A percentile compares a stretch with the other conserved stretches of the same genome.
Evolutionary conservation across 306 rosid species (phyloP).

Genomic region (Oxytropis ochrocephala): DNA sequence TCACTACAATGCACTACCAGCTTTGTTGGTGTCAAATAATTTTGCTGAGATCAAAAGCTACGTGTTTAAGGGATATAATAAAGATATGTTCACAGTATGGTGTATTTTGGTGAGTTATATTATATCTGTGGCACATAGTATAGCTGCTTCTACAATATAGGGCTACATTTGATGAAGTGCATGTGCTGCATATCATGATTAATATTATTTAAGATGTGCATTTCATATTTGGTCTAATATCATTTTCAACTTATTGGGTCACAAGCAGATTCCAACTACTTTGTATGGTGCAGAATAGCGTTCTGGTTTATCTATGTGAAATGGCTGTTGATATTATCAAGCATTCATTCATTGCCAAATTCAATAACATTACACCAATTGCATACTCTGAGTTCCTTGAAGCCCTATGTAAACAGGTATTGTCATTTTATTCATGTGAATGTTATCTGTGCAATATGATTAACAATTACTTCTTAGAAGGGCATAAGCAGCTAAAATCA

Average conservation of each 20-base stretch:
- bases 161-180: background rate
- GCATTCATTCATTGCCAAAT: conserved; percentile 92
- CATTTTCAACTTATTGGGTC: conserved; percentile 12
- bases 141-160: background rate
- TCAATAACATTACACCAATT: conserved; percentile 78
- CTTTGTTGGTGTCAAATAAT: conserved; percentile 93
- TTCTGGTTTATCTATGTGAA: conserved; percentile 78
- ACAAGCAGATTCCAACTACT: conserved; percentile 63
- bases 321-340: conserved; percentile 79
- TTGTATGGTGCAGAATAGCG: conserved; percentile 56
- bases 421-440: conserved; percentile 3
- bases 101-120: conserved; percentile 84
- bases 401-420: conserved; percentile 91
- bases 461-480: background rate
- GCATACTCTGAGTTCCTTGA: conserved; percentile 91
- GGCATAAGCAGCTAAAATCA: background rate
- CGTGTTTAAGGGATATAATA: conserved; percentile 83
- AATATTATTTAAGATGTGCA: background rate
- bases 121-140: too few relatives aligned
- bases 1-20: conserved; percentile 85
- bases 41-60: conserved; percentile 95
- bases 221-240: background rate
- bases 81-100: conserved; percentile 81
- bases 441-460: background rate
- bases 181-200: background rate